Base-by-base conservation (phyloP, 2,329 filamentous ascomycete genomes). In the Pezicula neosporulosa region DNA sequence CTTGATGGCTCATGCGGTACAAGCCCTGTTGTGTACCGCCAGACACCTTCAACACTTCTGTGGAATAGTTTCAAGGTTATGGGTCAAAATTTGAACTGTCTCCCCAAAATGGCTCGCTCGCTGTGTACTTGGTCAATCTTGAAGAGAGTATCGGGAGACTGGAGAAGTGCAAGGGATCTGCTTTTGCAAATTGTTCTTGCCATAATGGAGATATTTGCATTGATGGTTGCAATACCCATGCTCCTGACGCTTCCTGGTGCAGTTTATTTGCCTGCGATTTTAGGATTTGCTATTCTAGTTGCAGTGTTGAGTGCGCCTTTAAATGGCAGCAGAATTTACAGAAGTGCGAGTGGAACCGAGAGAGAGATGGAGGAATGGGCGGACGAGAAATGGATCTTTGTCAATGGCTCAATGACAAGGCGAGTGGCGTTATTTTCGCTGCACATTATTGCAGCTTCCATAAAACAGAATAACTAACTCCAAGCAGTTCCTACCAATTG, bases 401-500 rank as follows among this genome's bases (percentile, higher is more conserved):
- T 58, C 8, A 58, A 58, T 33, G 56, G 54, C 3, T 21, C 49
- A 21, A 50, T 53, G 41, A 56, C 54, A n/a, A 58, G 56, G 56
- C 28, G 4, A 18, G n/a, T 6, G 9, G 15, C 6, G 2, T 8
- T 16, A 44, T 30, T 9, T 30, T 12, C 28, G 4, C 21, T 21
- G 21, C 21, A 30, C 6, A 30, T 30, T 30, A 30, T 7, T 28
- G 9, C 27, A 6, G 5, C 27, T 12, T 30, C 28, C 28, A 30
- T 8, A 30, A 12, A 30, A 7, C 28, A 12, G 28, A 30, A 8
- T 30, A 30, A 12, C 28, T 24, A 8, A 21, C 50, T 49, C 16
- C 39, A 44, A 18, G 39, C n/a, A 58, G 78, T 4, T 69, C 80
- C 46, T 77, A 82, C 61, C 88, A 85, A 80, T 73, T 89, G 60